Percentiles rank a stretch among this genome's conserved stretches.
Evolutionary conservation across 1,284 basidiomycete species (phyloP).

Genomic region (Boletellus deceptivus): DNA sequence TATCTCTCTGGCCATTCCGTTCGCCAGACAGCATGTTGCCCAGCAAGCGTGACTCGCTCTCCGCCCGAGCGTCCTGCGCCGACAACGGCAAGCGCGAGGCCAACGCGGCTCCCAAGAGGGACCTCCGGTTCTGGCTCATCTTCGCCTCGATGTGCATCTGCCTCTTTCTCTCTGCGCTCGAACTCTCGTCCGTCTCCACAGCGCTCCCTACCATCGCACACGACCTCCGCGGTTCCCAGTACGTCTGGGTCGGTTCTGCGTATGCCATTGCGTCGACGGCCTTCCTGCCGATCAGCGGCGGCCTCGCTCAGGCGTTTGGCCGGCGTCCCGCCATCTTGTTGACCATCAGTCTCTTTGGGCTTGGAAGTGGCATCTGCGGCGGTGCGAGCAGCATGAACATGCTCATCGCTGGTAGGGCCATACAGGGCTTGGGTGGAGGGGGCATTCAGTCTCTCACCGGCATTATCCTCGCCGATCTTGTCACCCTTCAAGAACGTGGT

Average conservation of each 20-base stretch:
- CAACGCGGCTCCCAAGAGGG: not conserved
- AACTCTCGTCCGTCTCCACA: conserved; percentile 17
- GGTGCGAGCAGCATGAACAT: conserved; percentile 38
- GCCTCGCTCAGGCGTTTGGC: conserved; percentile 39
- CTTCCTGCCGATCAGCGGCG: conserved; percentile 33
- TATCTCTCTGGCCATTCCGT: too few species aligned
- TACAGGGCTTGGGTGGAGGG: conserved; percentile 40
- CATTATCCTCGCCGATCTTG: conserved; percentile 39
- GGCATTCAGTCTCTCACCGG: conserved; percentile 35
- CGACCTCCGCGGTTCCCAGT: conserved; percentile 31
- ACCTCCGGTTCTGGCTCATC: conserved; percentile 11
- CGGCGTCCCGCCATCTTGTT: conserved; percentile 38
- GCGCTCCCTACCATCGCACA: conserved; percentile 38
- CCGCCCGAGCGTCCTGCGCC: too few species aligned
- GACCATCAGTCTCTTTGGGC: conserved; percentile 41
- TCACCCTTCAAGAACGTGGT: conserved; percentile 39
- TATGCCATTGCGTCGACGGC: conserved; percentile 39
- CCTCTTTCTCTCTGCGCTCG: conserved; percentile 16
- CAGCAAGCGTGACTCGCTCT: too few species aligned
- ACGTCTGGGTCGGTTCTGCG: conserved; percentile 38
- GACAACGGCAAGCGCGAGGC: too few species aligned
- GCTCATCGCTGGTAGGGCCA: conserved; percentile 37
- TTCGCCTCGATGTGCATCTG: conserved; percentile 10
- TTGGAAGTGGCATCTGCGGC: conserved; percentile 38
- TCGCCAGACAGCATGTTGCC: too few species aligned